Conservation (phyloP, 192 early-diverging fungal genomes). For the Piromyces finnis region DNA sequence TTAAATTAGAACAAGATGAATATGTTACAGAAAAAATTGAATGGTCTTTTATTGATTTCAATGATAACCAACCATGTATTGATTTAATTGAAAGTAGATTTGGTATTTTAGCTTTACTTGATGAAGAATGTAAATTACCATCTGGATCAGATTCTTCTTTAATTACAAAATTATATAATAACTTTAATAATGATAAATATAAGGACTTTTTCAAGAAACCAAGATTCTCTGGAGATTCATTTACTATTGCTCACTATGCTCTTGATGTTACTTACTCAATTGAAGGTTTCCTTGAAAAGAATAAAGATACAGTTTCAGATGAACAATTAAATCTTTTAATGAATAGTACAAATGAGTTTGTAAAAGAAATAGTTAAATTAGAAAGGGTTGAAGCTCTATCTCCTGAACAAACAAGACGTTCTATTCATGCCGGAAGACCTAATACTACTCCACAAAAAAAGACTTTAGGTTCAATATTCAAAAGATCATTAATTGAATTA, state of each 20-base stretch:
- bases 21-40: constrained; percentile 89
- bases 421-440: neutral
- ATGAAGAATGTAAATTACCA: constrained; percentile 80
- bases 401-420: neutral
- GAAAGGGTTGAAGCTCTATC: neutral
- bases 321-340: constrained; percentile 24
- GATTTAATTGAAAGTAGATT: constrained; percentile 93
- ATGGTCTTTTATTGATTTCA: constrained; percentile 98
- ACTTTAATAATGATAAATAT: constrained; percentile 37
- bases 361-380: neutral
- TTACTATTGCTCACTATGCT: constrained; percentile 92
- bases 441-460: neutral
- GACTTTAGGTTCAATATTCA: neutral
- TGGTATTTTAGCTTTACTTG: constrained; percentile 89
- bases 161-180: constrained; percentile 78
- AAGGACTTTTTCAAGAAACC: constrained; percentile 77
- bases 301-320: constrained; percentile 92
- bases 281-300: constrained; percentile 94
- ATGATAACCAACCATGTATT: constrained; percentile 96
- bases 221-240: constrained; percentile 71
- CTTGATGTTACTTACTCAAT: constrained; percentile 83
- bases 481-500: constrained; percentile 51
- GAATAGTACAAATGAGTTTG: neutral
- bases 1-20: constrained; percentile 97
- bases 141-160: constrained; percentile 70